Conservation (phyloP, 1,284 basidiomycete genomes). For the Cystobasidium sp. region DNA sequence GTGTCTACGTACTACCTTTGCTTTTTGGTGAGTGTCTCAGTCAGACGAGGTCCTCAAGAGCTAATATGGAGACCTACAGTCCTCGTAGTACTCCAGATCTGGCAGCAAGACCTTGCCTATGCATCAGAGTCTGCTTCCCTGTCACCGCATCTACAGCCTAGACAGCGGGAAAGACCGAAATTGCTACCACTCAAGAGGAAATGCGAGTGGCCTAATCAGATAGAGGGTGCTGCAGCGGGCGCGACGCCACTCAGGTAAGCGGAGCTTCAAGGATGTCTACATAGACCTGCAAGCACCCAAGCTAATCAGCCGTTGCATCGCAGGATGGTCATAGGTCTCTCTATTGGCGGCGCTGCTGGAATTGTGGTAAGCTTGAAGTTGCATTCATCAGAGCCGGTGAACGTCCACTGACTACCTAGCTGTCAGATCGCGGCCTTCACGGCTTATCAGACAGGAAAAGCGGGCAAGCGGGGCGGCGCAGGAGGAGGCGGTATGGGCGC, state of each 20-base stretch:
- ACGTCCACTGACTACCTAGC: no score
- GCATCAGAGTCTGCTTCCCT: no score
- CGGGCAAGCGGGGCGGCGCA: background rate
- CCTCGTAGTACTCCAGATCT: no score
- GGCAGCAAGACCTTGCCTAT: no score
- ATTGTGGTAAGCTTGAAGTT: conserved; percentile 14
- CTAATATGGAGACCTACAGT: no score
- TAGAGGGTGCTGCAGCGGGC: conserved; percentile 1
- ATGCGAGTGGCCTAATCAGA: conserved; percentile 26
- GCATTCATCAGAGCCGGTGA: background rate
- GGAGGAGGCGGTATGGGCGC: background rate
- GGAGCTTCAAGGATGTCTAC: no score
- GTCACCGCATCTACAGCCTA: background rate
- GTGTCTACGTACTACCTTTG: no score
- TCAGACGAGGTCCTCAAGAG: no score
- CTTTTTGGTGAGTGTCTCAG: no score
- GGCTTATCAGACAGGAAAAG: conserved; percentile 25
- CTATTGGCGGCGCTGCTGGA: conserved; percentile 13
- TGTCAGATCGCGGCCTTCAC: conserved; percentile 33
- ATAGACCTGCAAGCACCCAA: no score
- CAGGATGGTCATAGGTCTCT: conserved; percentile 34
- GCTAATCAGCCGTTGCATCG: no score
- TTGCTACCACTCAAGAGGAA: background rate
- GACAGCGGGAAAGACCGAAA: conserved; percentile 3
- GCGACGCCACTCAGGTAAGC: conserved; percentile 34